A percentile compares a stretch with the other conserved stretches of the same genome.
Conservation (phyloP, 768 basidiomycete genomes). For the Lentinula detonsa region DNA sequence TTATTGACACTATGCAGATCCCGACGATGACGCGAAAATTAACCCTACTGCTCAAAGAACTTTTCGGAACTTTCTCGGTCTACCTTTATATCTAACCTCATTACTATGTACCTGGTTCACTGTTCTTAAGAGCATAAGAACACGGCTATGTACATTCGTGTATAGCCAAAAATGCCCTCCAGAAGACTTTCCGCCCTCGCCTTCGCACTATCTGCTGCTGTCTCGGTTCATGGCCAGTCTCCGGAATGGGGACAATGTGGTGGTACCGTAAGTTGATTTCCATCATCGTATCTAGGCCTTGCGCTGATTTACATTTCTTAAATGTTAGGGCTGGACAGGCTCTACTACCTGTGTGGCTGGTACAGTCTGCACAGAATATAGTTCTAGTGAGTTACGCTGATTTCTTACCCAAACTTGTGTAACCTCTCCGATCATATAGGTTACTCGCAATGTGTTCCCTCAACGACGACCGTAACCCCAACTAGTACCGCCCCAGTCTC, state of each 20-base stretch:
- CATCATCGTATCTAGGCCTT: slow-evolving; percentile 1
- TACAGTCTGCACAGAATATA: slow-evolving; percentile 21
- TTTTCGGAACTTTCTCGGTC: neutral
- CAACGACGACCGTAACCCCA: slow-evolving; percentile 13
- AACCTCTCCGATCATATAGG: slow-evolving; percentile 9
- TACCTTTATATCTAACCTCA: neutral
- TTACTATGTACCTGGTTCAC: neutral
- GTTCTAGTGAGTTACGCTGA: slow-evolving; percentile 19
- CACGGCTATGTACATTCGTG: neutral
- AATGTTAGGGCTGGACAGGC: slow-evolving; percentile 26
- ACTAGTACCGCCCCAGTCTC: slow-evolving; percentile 5
- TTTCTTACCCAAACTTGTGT: neutral
- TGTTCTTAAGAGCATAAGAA: neutral
- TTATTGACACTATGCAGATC: neutral
- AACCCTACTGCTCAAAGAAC: slow-evolving; percentile 10
- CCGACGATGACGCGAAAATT: slow-evolving; percentile 28
- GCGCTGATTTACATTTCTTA: neutral
- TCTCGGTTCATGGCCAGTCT: slow-evolving; percentile 14
- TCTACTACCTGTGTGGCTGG: slow-evolving; percentile 27
- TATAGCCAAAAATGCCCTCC: slow-evolving; percentile 12
- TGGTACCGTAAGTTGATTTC: slow-evolving; percentile 8
- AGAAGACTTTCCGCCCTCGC: slow-evolving; percentile 12
- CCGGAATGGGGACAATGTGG: slow-evolving; percentile 10
- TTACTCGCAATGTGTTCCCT: slow-evolving; percentile 29
- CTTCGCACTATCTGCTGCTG: slow-evolving; percentile 6